Evolutionary conservation across 768 basidiomycete species (phyloP).

Genomic region (Leccinum boreale): DNA sequence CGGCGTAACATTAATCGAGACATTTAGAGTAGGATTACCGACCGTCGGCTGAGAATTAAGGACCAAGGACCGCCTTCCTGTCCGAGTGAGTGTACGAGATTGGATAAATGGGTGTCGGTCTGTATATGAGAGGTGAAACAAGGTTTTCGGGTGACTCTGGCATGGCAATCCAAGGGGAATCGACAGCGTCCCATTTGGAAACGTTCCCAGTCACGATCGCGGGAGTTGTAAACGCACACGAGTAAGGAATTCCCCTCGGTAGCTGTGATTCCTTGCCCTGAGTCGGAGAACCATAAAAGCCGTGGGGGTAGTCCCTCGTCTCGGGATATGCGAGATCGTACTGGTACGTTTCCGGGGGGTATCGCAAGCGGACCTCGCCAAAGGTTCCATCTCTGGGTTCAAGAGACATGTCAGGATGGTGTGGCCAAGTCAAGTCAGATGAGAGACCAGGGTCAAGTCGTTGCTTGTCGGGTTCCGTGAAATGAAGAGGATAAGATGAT

Average conservation of each 20-base stretch:
- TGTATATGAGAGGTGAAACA: constrained; percentile 23
- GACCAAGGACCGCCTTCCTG: not conserved
- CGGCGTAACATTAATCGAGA: not conserved
- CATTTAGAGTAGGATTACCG: not conserved
- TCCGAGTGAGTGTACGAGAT: constrained; percentile 19
- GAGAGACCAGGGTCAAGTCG: constrained; percentile 1
- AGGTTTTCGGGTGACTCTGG: constrained; percentile 9
- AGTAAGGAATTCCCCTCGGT: constrained; percentile 7
- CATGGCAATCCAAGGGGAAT: not conserved
- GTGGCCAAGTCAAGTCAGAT: constrained; percentile 20
- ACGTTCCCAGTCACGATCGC: not conserved
- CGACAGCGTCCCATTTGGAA: not conserved
- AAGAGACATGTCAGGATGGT: constrained; percentile 8
- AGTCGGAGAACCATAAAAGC: constrained; percentile 1
- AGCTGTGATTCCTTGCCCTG: constrained; percentile 13
- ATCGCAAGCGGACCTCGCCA: constrained; percentile 10
- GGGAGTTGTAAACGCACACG: constrained; percentile 5
- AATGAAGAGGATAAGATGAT: constrained; percentile 25
- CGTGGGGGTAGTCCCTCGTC: constrained; percentile 1
- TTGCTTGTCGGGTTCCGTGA: constrained; percentile 15
- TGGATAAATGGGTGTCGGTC: constrained; percentile 29
- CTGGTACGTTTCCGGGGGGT: constrained; percentile 4
- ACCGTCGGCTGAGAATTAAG: not conserved
- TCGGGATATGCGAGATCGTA: constrained; percentile 6
- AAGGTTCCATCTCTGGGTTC: constrained; percentile 4